Conservation (phyloP, 371 early-diverging fungal species). For the Mucor racemosus region DNA sequence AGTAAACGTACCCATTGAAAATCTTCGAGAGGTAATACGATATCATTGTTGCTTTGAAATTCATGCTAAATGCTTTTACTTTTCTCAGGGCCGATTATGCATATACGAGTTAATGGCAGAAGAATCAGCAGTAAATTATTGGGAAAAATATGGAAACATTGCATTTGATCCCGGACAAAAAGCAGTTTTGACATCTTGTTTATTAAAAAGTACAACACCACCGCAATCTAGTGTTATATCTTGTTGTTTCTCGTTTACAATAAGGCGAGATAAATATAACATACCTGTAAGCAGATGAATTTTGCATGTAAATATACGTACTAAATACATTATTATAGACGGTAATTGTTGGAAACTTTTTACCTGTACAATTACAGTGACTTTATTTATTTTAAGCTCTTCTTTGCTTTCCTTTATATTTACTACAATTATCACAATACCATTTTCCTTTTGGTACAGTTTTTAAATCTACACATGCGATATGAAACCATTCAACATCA, state of each 20-base stretch:
- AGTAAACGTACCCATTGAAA: constrained; percentile 82
- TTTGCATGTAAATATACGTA: not conserved
- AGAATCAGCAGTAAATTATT: constrained; percentile 85
- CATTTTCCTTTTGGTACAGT: constrained; percentile 90
- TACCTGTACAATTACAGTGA: constrained; percentile 28
- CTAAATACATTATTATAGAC: constrained; percentile 44
- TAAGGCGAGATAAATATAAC: constrained; percentile 89
- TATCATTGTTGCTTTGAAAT: too few species aligned
- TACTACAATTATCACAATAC: constrained; percentile 83
- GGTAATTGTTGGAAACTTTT: constrained; percentile 84
- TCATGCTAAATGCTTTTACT: too few species aligned
- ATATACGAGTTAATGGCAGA: constrained; percentile 93
- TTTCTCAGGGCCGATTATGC: constrained; percentile 58
- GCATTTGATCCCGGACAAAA: constrained; percentile 95
- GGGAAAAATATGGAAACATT: constrained; percentile 94
- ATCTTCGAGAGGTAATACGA: constrained; percentile 59
- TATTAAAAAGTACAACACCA: constrained; percentile 63
- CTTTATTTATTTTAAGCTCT: constrained; percentile 12
- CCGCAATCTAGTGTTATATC: constrained; percentile 60
- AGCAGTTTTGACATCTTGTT: constrained; percentile 90
- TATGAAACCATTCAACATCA: constrained; percentile 96
- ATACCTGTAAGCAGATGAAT: constrained; percentile 55
- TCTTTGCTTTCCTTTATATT: constrained; percentile 28
- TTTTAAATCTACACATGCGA: constrained; percentile 87
- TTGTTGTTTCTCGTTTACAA: constrained; percentile 94